A percentile compares a stretch with the other conserved stretches of the same genome.
Conservation (phyloP, 805 yeast genomes). For the Diddensiella transvaalensis region DNA sequence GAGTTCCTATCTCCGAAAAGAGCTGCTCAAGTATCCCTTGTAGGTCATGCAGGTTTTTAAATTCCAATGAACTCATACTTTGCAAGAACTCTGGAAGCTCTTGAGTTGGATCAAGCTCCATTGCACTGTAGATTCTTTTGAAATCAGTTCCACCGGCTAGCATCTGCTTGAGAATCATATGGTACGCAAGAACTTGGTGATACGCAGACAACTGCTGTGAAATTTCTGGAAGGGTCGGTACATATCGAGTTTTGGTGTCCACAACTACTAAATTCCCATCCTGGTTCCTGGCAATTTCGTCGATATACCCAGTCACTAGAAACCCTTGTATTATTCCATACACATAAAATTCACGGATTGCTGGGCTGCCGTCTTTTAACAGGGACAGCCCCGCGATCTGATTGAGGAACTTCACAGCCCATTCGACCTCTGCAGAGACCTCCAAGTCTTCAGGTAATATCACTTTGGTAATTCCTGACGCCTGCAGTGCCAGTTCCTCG, state of each 20-base stretch:
- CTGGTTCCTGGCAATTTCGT: conserved; percentile 18
- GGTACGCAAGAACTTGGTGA: conserved; percentile 33
- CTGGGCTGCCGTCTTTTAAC: background rate
- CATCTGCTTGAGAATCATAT: conserved; percentile 21
- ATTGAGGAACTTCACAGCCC: conserved; percentile 22
- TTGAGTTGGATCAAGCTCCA: conserved; percentile 12
- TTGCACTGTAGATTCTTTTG: conserved; percentile 6
- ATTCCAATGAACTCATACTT: background rate
- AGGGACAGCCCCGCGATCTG: conserved; percentile 13
- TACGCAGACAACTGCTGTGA: conserved; percentile 29
- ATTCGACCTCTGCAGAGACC: conserved; percentile 12
- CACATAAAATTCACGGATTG: conserved; percentile 30
- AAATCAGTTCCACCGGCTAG: conserved; percentile 5
- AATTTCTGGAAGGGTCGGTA: conserved; percentile 14
- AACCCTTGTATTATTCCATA: conserved; percentile 22
- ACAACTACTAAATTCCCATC: conserved; percentile 19
- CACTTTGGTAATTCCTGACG: conserved; percentile 1
- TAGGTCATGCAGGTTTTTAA: background rate
- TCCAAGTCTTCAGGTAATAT: conserved; percentile 5
- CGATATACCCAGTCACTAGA: conserved; percentile 29
- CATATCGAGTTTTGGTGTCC: conserved; percentile 31
- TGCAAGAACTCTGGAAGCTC: background rate
- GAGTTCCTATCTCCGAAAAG: background rate
- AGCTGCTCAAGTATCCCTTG: background rate
- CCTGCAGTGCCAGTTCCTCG: conserved; percentile 13